phyloP scores from a whole-genome alignment of 176 grass and related monocot genomes.

The Aegilops tauschii region DNA sequence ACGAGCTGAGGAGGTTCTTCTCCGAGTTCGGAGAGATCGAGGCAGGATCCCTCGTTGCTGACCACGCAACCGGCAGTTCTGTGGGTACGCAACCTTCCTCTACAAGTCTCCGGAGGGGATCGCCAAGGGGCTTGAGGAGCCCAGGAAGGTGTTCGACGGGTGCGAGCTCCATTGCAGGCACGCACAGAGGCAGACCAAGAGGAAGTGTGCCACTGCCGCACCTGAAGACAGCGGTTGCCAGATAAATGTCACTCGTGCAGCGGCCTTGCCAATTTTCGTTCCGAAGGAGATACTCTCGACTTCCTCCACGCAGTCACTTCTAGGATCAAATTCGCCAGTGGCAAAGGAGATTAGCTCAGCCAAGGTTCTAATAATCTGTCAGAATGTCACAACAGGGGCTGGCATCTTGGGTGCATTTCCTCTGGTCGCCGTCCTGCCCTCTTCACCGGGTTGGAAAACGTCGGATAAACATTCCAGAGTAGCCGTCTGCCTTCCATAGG shows the following conservation, averaged over 20 bases:
- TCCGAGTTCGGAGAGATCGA: slow-evolving; percentile 49
- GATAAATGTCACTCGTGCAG: background rate
- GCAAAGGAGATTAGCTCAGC: background rate
- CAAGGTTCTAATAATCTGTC: background rate
- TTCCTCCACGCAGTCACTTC: background rate
- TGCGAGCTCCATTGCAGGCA: slow-evolving; percentile 49
- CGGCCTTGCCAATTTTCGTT: background rate
- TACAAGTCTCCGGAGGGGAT: slow-evolving; percentile 47
- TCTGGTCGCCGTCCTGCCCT: background rate
- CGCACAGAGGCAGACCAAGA: slow-evolving; percentile 37
- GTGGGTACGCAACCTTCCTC: slow-evolving; percentile 50
- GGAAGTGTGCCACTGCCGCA: background rate
- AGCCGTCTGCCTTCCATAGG: background rate
- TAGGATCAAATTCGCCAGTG: slow-evolving; percentile 1
- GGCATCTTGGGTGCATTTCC: background rate
- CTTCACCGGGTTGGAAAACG: background rate
- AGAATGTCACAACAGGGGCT: background rate
- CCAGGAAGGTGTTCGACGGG: slow-evolving; percentile 49
- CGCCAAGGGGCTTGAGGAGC: slow-evolving; percentile 50
- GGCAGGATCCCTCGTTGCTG: slow-evolving; percentile 36
- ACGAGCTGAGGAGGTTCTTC: slow-evolving; percentile 44
- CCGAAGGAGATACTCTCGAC: background rate
- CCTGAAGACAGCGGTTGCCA: background rate
- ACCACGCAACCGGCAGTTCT: slow-evolving; percentile 29
- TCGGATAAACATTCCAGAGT: background rate